Conservation (phyloP, 371 early-diverging fungal species). For the Neoconidiobolus thromboides region DNA sequence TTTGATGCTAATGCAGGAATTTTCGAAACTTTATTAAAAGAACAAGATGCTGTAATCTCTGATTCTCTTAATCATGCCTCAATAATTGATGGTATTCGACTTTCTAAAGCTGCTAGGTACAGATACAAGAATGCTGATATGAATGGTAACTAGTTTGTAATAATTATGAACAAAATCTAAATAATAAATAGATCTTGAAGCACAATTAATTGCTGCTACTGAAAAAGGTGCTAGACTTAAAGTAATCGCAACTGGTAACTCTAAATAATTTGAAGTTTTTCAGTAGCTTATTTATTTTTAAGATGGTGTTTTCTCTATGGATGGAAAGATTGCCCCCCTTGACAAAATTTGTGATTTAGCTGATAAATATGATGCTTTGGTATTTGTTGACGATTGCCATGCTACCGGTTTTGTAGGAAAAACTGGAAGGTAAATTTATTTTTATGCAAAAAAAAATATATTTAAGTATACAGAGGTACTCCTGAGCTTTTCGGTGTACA, state of each 20-base stretch:
- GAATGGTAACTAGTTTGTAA: slow-evolving; percentile 10
- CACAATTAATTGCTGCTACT: slow-evolving; percentile 19
- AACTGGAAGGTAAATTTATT: slow-evolving; percentile 14
- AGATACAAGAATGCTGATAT: slow-evolving; percentile 34
- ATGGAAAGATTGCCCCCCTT: slow-evolving; percentile 35
- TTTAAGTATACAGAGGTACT: slow-evolving; percentile 30
- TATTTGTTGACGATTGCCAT: slow-evolving; percentile 42
- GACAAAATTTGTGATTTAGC: slow-evolving; percentile 35
- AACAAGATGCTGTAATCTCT: slow-evolving; percentile 36
- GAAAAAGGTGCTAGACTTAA: slow-evolving; percentile 25
- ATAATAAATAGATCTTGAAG: slow-evolving; percentile 22
- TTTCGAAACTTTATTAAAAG: slow-evolving; percentile 32
- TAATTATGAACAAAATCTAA: neutral
- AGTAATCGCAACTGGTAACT: slow-evolving; percentile 25
- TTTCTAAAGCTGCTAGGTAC: slow-evolving; percentile 36
- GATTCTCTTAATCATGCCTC: slow-evolving; percentile 41
- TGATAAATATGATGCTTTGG: slow-evolving; percentile 32
- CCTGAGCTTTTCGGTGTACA: slow-evolving; percentile 32
- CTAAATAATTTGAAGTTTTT: neutral
- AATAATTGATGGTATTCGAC: slow-evolving; percentile 40
- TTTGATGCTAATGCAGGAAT: slow-evolving; percentile 46
- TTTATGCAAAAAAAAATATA: slow-evolving; percentile 20
- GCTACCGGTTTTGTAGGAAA: slow-evolving; percentile 39
- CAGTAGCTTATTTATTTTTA: slow-evolving; percentile 1
- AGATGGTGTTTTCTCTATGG: slow-evolving; percentile 47